phyloP scores from a whole-genome alignment of 768 basidiomycete genomes.

The Chalciporus piperatus region DNA sequence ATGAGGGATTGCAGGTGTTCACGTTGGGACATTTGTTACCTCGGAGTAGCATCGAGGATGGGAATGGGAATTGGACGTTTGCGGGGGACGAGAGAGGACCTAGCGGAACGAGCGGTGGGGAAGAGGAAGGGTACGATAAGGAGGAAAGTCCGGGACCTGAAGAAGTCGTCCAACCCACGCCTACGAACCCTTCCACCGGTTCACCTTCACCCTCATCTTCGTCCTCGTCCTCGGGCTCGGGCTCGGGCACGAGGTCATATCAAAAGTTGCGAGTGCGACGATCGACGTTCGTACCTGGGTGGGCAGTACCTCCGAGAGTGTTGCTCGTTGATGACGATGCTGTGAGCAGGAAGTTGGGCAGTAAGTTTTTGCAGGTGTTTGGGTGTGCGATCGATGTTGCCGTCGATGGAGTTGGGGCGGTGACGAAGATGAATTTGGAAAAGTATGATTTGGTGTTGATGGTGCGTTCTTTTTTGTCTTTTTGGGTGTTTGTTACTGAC shows the following conservation, averaged over 20 bases:
- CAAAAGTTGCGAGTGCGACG: conserved; percentile 66
- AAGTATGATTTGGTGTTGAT: conserved; percentile 96
- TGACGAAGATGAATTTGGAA: conserved; percentile 94
- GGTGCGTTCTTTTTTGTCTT: conserved; percentile 54
- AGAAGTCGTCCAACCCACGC: conserved; percentile 42
- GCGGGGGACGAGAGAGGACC: conserved; percentile 32
- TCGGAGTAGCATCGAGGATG: conserved; percentile 46
- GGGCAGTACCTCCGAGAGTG: conserved; percentile 89
- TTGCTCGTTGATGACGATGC: conserved; percentile 95
- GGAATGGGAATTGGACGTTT: conserved; percentile 61
- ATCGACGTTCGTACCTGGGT: conserved; percentile 82
- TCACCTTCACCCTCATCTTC: conserved; percentile 19
- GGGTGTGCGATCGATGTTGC: conserved; percentile 94
- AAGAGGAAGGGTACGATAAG: conserved; percentile 22
- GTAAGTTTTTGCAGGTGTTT: conserved; percentile 93
- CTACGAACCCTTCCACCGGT: conserved; percentile 19
- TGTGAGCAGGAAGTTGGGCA: conserved; percentile 82
- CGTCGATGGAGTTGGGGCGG: conserved; percentile 88
- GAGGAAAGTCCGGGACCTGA: conserved; percentile 31
- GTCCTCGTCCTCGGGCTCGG: conserved; percentile 8
- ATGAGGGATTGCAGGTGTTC: conserved; percentile 75
- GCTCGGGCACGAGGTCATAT: conserved; percentile 3
- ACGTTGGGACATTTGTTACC: conserved; percentile 78
- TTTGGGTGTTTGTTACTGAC: background rate
- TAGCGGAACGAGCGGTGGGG: conserved; percentile 19